These are phyloP conservation scores for Lodderomyces margitis DNA, from an alignment of 1,139 yeast genomes.

Conservation along the genomic window DNA sequence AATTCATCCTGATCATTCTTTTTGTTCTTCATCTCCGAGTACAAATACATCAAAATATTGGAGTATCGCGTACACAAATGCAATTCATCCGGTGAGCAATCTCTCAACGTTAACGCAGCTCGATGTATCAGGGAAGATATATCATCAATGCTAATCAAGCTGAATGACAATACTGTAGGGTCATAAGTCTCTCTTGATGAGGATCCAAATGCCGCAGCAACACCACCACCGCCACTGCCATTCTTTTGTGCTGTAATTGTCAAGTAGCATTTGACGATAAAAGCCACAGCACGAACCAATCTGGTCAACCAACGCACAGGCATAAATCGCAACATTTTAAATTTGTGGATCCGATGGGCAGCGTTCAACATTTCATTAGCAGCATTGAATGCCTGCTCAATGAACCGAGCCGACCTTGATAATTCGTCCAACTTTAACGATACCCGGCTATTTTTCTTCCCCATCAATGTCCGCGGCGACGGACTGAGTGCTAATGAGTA, in stretches of 20 bases:
- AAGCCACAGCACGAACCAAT: constrained; percentile 87
- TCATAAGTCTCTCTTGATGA: constrained; percentile 35
- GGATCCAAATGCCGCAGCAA: constrained; percentile 16
- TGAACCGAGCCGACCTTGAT: constrained; percentile 71
- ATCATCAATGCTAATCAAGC: constrained; percentile 68
- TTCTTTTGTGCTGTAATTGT: constrained; percentile 56
- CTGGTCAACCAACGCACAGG: constrained; percentile 91
- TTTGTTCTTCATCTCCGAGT: constrained; percentile 65
- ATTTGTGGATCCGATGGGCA: constrained; percentile 66
- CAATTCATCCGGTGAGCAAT: constrained; percentile 86
- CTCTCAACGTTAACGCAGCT: constrained; percentile 73
- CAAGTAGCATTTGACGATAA: constrained; percentile 79
- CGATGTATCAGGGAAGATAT: constrained; percentile 65
- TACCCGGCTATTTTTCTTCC: constrained; percentile 19
- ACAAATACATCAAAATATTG: constrained; percentile 72
- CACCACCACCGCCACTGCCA: constrained; percentile 8
- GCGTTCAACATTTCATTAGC: constrained; percentile 78
- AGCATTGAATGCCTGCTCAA: constrained; percentile 78
- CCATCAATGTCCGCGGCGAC: constrained; percentile 22
- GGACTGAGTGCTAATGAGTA: constrained; percentile 78
- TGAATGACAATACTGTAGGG: constrained; percentile 55
- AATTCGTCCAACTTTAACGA: constrained; percentile 66
- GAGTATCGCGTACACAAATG: constrained; percentile 83
- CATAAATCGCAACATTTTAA: constrained; percentile 67
- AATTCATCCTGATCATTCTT: constrained; percentile 13